These are phyloP conservation scores for Zymoseptoria passerinii DNA, from an alignment of 2,329 filamentous ascomycete species.

Conservation along the genomic window DNA sequence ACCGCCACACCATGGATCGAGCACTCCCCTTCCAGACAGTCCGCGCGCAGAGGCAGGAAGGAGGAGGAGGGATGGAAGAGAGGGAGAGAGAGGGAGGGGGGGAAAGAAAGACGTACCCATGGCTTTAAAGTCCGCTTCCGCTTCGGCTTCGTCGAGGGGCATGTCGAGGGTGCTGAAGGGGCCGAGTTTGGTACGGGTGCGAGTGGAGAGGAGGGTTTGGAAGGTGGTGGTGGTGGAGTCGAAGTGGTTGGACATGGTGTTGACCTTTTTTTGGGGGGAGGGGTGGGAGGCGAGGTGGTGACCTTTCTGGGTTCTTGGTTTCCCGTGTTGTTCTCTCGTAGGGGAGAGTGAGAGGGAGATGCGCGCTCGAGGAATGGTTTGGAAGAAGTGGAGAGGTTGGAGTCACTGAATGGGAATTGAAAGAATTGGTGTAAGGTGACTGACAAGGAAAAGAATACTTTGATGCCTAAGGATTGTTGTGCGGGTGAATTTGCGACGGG, in stretches of 20 bases:
- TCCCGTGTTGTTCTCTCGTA: too few species aligned
- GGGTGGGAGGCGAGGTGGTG: too few species aligned
- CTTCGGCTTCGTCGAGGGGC: neutral
- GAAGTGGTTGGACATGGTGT: neutral
- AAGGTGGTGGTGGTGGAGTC: neutral
- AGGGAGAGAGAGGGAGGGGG: neutral
- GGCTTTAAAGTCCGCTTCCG: neutral
- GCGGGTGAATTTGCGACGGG: neutral
- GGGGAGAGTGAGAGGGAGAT: too few species aligned
- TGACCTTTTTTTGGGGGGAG: too few species aligned
- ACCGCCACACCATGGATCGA: too few species aligned
- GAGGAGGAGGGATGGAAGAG: too few species aligned
- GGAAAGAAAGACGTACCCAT: neutral
- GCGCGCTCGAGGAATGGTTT: neutral
- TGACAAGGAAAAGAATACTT: neutral
- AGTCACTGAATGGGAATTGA: neutral
- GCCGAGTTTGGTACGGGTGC: neutral
- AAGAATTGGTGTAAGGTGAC: neutral
- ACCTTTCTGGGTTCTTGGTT: too few species aligned
- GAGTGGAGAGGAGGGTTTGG: neutral
- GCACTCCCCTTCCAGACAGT: too few species aligned
- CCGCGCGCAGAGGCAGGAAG: too few species aligned
- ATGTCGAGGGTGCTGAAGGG: neutral
- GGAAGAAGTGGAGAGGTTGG: neutral
- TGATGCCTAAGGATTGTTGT: neutral